Percentiles rank a stretch among this genome's conserved stretches.
These are phyloP conservation scores for Dictyophora rubrovolvata DNA, from an alignment of 768 basidiomycete species.

Conservation along the genomic window DNA sequence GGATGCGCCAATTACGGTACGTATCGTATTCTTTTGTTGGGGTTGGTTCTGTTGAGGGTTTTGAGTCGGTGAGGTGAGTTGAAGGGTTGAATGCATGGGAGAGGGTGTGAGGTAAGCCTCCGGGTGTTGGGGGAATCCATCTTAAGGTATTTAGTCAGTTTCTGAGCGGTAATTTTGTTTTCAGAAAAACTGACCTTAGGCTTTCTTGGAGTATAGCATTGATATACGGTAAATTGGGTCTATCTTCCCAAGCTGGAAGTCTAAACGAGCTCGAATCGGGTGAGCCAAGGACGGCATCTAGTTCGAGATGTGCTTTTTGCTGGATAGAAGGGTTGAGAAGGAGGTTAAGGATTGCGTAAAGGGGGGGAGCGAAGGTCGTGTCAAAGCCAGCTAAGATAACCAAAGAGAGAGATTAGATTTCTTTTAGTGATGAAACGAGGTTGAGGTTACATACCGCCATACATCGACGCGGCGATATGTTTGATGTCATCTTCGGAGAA, in stretches of 20 bases:
- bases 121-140: background rate
- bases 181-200: conserved; percentile 3
- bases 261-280: background rate
- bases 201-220: conserved; percentile 11
- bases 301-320: conserved; percentile 11
- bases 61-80: background rate
- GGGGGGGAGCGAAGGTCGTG: conserved; percentile 13
- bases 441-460: background rate
- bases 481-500: background rate
- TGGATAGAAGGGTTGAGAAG: conserved; percentile 14
- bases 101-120: background rate
- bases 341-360: conserved; percentile 13
- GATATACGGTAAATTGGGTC: conserved; percentile 9
- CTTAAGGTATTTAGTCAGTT: background rate
- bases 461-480: background rate
- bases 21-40: conserved; percentile 9
- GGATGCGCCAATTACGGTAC: conserved; percentile 13
- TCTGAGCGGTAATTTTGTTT: background rate
- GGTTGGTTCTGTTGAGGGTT: background rate
- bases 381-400: conserved; percentile 6
- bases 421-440: background rate
- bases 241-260: conserved; percentile 11
- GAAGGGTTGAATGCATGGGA: background rate
- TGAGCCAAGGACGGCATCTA: conserved; percentile 11
- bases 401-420: no score